Evolutionary conservation across 257 asterid genomes (phyloP).

Genomic region (Nicotiana knightiana): DNA sequence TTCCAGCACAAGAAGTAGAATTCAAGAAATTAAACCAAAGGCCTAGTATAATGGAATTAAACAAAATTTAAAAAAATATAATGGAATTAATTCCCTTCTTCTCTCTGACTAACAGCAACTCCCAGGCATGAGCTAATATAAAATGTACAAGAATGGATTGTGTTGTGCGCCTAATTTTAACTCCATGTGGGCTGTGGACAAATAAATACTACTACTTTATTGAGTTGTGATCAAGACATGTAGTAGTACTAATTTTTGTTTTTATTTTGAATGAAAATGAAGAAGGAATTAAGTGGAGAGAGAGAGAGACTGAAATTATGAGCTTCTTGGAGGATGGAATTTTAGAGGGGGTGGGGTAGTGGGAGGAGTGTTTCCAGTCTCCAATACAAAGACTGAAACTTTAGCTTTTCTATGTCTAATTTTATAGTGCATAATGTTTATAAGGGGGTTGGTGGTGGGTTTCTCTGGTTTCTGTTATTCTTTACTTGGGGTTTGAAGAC

Average conservation of each 20-base stretch:
- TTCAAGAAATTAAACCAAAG: slow-evolving; percentile 14
- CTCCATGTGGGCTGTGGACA: slow-evolving; percentile 59
- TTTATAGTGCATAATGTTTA: slow-evolving; percentile 13
- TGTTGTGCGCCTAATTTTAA: slow-evolving; percentile 24
- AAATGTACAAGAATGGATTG: slow-evolving; percentile 17
- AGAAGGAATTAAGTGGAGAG: slow-evolving; percentile 28
- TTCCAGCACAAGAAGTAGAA: slow-evolving; percentile 16
- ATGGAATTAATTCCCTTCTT: slow-evolving; percentile 13
- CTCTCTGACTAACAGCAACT: slow-evolving; percentile 43
- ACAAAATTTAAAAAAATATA: too few relatives aligned
- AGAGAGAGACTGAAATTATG: neutral
- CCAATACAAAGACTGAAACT: slow-evolving; percentile 71
- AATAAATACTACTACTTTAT: slow-evolving; percentile 48
- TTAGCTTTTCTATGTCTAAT: slow-evolving; percentile 40
- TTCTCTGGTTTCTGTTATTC: slow-evolving; percentile 33
- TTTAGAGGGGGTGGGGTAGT: neutral
- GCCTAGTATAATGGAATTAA: slow-evolving; percentile 12
- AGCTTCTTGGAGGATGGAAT: slow-evolving; percentile 6
- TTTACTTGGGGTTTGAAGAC: slow-evolving; percentile 46
- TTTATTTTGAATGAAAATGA: neutral
- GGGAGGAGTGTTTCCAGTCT: slow-evolving; percentile 58
- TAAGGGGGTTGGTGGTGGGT: neutral
- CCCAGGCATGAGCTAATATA: slow-evolving; percentile 38
- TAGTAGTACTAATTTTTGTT: slow-evolving; percentile 9
- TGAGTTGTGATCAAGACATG: slow-evolving; percentile 53